These are phyloP conservation scores for Tulasnella calospora DNA, from an alignment of 768 basidiomycete genomes.

Conservation along the genomic window DNA sequence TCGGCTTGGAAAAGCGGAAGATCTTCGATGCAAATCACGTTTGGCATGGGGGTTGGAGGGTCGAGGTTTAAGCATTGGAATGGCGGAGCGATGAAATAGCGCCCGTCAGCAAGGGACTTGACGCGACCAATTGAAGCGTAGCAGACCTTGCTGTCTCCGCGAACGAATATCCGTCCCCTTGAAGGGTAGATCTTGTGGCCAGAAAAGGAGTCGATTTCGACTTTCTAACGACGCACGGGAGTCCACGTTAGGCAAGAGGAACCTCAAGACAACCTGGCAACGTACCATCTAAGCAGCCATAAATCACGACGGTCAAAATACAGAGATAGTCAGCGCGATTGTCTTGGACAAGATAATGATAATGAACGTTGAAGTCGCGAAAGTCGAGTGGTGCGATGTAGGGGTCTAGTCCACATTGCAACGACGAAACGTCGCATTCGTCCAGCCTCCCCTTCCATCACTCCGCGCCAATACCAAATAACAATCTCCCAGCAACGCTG, in stretches of 20 bases:
- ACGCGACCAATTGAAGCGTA: neutral
- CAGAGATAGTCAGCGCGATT: neutral
- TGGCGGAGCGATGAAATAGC: neutral
- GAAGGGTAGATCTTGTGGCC: slow-evolving; percentile 96
- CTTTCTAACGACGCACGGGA: slow-evolving; percentile 49
- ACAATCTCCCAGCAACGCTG: neutral
- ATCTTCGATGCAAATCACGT: slow-evolving; percentile 47
- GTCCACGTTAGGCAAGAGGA: neutral
- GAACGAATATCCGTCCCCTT: slow-evolving; percentile 93
- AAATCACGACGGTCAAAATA: neutral
- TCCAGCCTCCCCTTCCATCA: neutral
- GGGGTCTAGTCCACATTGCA: neutral
- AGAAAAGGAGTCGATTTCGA: slow-evolving; percentile 98
- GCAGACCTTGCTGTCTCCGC: slow-evolving; percentile 89
- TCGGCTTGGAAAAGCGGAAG: slow-evolving; percentile 91
- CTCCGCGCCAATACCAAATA: neutral
- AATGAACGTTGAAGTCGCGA: neutral
- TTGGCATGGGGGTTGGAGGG: neutral
- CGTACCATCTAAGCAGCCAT: neutral
- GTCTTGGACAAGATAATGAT: neutral
- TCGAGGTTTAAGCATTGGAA: neutral
- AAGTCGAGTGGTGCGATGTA: neutral
- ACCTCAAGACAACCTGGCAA: neutral
- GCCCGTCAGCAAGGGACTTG: neutral
- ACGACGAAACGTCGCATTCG: neutral